Evolutionary conservation across 2,329 filamentous ascomycete species (phyloP), one percentile per base, ranked within the genome.

Genomic region (Pleomassaria siparia): DNA sequence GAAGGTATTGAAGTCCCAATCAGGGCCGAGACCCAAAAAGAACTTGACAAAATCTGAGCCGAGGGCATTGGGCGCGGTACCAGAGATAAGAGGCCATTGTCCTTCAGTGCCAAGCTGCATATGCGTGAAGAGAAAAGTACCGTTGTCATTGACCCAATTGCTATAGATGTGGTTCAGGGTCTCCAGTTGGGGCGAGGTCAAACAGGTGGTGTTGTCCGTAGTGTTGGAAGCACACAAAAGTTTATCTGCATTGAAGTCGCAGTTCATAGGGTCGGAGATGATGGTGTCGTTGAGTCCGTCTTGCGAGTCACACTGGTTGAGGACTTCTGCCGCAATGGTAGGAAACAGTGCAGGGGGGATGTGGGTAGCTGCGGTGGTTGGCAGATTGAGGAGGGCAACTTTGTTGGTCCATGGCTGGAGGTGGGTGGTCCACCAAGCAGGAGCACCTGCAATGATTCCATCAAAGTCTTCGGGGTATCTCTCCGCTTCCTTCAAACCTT

Each of bases 401-500:
- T 73, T 72, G 20, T 75, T 67, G 13, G 73, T 73, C 62, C 74
- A 75, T 1, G 71, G 63, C 51, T 75, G 71, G 25, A 82, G 54
- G 55, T 79, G 75, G 32, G 64, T 53, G 15, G 63, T 78, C 69
- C 76, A 80, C 77, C 78, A 81, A 0, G 78, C 73, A 9, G 75
- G 69, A 4, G 74, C 78, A 8, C 79, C 79, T 12, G 80, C 76
- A n/a, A 84, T 58, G 9, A 80, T 72, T 16, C 81, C 81, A 53
- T 84, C 80, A 46, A 84, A 83, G 50, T 83, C 80, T 0, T 76
- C 69, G 0, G 82, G 80, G 50, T 76, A 83, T 12, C 67, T 58
- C 53, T 84, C 75, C 0, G 79, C 75, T 6, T 76, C 74, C 44
- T 79, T 79, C 26, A 82, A 67, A 3, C 80, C 82, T 67, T 85